These are phyloP conservation scores for Solanum commersonii DNA, from an alignment of 257 asterid species.

Conservation along the genomic window DNA sequence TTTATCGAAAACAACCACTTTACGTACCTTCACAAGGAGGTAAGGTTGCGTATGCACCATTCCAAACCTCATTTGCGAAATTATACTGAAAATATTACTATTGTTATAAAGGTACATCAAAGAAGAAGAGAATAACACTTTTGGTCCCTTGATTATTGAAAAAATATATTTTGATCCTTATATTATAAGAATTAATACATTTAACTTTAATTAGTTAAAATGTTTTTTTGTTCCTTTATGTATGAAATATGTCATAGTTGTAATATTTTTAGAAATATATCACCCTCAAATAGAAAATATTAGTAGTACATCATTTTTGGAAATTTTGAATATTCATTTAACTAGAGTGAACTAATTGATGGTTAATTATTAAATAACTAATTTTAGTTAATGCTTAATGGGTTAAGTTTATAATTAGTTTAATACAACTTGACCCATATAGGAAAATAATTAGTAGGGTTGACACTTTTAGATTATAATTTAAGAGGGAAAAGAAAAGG, in stretches of 20 bases:
- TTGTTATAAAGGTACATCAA: not conserved
- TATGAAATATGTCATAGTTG: not conserved
- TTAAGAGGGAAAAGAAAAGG: no score
- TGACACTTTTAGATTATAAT: no score
- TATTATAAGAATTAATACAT: not conserved
- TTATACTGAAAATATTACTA: not conserved
- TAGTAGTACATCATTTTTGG: no score
- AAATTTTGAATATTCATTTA: no score
- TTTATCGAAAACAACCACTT: fast-evolving
- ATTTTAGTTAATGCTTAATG: no score
- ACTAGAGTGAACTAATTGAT: no score
- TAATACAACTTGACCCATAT: no score
- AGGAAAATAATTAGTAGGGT: no score
- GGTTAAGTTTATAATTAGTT: no score
- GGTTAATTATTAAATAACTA: no score
- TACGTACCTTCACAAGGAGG: not conserved
- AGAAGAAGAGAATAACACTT: not conserved
- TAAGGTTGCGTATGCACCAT: not conserved
- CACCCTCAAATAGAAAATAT: not conserved
- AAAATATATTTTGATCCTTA: not conserved
- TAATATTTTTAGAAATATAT: not conserved
- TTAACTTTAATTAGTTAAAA: not conserved
- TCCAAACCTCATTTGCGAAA: no score
- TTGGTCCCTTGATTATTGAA: not conserved
- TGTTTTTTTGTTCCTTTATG: not conserved